Evolutionary conservation across 805 yeast genomes (phyloP).

Genomic region (Danielozyma ontarioensis): DNA sequence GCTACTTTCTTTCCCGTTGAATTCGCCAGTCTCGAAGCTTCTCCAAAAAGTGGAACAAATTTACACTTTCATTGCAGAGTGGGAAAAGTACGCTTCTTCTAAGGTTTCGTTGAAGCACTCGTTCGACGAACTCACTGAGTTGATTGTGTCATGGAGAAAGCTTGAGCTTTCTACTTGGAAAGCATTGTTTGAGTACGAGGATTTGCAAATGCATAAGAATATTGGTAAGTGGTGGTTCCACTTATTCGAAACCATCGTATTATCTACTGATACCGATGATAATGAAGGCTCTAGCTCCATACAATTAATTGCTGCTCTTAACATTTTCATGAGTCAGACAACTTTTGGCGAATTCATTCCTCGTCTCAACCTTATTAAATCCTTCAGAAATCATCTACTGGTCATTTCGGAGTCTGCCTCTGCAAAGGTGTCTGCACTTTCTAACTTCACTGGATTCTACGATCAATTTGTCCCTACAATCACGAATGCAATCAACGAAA

Average conservation of each 20-base stretch:
- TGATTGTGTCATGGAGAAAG: slow-evolving; percentile 88
- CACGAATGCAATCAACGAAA: slow-evolving; percentile 36
- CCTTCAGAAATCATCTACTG: slow-evolving; percentile 58
- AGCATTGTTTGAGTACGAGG: slow-evolving; percentile 64
- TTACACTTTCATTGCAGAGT: slow-evolving; percentile 75
- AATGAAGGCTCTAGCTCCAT: slow-evolving; percentile 20
- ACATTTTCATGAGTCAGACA: slow-evolving; percentile 69
- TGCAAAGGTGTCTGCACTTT: slow-evolving; percentile 28
- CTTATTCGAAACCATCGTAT: slow-evolving; percentile 72
- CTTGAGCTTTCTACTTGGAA: slow-evolving; percentile 86
- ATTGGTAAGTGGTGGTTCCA: slow-evolving; percentile 90
- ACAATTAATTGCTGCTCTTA: slow-evolving; percentile 51
- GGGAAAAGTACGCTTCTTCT: slow-evolving; percentile 88
- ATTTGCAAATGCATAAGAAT: slow-evolving; percentile 36
- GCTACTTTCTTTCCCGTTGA: slow-evolving; percentile 53
- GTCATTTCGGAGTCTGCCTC: slow-evolving; percentile 16
- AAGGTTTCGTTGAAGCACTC: slow-evolving; percentile 60
- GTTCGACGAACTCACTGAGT: slow-evolving; percentile 52
- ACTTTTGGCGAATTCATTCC: slow-evolving; percentile 67
- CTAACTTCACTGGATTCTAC: slow-evolving; percentile 60
- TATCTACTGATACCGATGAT: slow-evolving; percentile 42
- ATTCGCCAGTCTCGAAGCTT: slow-evolving; percentile 70
- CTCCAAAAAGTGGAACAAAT: slow-evolving; percentile 83
- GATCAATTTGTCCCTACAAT: slow-evolving; percentile 56
- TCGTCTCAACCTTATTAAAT: slow-evolving; percentile 55